Evolutionary conservation across 352 stramenopile species (phyloP), one percentile per base, ranked within the genome.

Genomic region (Phytophthora litchii): DNA sequence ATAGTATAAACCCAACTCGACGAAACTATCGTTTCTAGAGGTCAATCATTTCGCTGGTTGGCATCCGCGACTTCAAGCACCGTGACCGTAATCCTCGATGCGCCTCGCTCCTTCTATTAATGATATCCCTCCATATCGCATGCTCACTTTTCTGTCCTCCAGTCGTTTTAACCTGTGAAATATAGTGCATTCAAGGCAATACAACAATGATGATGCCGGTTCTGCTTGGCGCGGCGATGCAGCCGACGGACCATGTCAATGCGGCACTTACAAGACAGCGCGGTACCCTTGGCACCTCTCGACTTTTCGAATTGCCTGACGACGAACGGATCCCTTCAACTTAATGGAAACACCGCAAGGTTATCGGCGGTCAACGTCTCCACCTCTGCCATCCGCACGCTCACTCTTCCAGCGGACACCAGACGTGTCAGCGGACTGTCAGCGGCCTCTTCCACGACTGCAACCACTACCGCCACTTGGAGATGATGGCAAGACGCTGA

Each of bases 331-430:
- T 34, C 3, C n/a, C 17, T 25, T 44, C 13, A 56, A 25, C 20
- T 31, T 19, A 14, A 64, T 64, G 56, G 47, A 59, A 13, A 23
- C 38, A 11, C 8, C 40, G 17, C 12, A 34, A 3, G 6, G 5
- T 3, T 7, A n/a, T 5, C 54, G 13, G 9, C 45, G 52, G 8
- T 53, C 61, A 6, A 32, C 36, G 14, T 68, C 60, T 6, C 48
- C 54, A 12, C 10, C 48, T 4, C 49, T 70, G 23, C 61, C 61
- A 19, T 20, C 44, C 35, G 61, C 54, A 5, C 42, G 54, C 9
- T 70, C 61, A 31, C 61, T 70, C 21, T 50, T 70, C 6, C 29
- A 42, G n/a, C 55, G 48, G 9, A 56, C 54, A 6, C 48, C 41
- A 29, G 31, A 51, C 35, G 38, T 60, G 23, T 63, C 60, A 8